Evolutionary conservation across 345 rosid species (phyloP).

Genomic region (Murraya paniculata): DNA sequence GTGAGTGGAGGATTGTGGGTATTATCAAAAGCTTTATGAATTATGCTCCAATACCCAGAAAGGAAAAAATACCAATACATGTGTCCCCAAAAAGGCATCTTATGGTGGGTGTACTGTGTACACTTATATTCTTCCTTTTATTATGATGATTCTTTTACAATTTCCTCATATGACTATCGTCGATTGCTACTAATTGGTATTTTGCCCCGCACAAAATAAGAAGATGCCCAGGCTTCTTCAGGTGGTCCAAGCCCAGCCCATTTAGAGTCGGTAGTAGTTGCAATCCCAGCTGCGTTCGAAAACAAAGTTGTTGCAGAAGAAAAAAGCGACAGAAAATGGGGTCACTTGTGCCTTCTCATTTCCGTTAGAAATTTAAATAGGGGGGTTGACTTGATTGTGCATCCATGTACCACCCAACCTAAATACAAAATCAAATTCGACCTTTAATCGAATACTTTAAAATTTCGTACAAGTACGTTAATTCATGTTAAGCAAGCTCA

Average conservation of each 20-base stretch:
- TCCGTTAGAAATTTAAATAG: background rate
- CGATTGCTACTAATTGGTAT: no score
- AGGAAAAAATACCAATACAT: background rate
- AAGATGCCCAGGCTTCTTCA: background rate
- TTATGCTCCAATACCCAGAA: conserved; percentile 5
- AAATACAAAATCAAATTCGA: background rate
- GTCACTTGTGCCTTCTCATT: background rate
- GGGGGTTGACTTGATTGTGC: conserved; percentile 3
- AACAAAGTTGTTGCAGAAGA: background rate
- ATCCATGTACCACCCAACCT: background rate
- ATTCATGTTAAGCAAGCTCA: conserved; percentile 6
- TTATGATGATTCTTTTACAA: background rate
- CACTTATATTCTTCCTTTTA: conserved; percentile 19
- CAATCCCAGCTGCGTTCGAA: conserved; percentile 16
- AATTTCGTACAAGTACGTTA: background rate
- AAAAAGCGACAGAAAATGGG: background rate
- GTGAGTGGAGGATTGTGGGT: conserved; percentile 24
- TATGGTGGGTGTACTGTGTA: conserved; percentile 21
- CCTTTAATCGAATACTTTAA: background rate
- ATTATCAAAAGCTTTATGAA: conserved; percentile 17
- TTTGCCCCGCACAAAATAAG: no score
- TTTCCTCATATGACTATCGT: background rate
- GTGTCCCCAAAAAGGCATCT: background rate
- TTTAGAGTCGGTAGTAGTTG: conserved; percentile 6
- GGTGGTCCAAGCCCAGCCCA: conserved; percentile 39